Evolutionary conservation across 2,329 filamentous ascomycete species (phyloP), one percentile per base, ranked within the genome.

Genomic region (Phialophora macrospora): DNA sequence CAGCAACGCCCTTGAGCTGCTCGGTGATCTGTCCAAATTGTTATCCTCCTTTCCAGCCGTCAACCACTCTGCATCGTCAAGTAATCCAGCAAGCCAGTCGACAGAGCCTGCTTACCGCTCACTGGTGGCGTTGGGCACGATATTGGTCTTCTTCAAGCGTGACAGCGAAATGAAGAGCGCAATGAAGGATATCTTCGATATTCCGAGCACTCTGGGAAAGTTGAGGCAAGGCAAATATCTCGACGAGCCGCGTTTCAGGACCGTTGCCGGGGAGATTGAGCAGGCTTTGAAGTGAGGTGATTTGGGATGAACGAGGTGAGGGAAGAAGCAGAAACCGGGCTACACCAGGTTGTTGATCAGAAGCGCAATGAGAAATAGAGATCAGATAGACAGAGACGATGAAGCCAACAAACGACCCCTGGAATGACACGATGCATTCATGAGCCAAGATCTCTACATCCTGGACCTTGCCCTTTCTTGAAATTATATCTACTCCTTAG

Each of bases 91-190:
- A 3, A 88, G 91, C 69, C 87, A 83, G 2, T 93, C 98, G 72
- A 86, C 88, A 0, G 95, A 98, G 75, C 91, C 92, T 0, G 79
- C 95, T 3, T 98, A 93, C 75, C 87, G 95, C 24, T 87, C 87
- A 0, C 82, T 98, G 5, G 91, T 96, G 6, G 92, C 91, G 0
- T 79, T 94, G 0, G 96, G 95, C 0, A 99, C 93, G 1, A 75
- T 96, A 65, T 76, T 92, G 22, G 74, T 75, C 26, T 82, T 81
- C 5, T 79, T 90, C 14, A 62, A 65, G 26, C 83, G 87, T n/a
- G 52, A 55, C 20, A 80, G 80, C 6, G 84, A 88, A 62, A 84
- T 89, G 65, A 84, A 81, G 70, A 80, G 80, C 71, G 83, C 85
- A 44, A 84, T 85, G 61, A 83, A 83, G 75, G 84, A 87, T 69